Conservation (phyloP, 1,284 basidiomycete species). For the Prillingera fragicola region DNA sequence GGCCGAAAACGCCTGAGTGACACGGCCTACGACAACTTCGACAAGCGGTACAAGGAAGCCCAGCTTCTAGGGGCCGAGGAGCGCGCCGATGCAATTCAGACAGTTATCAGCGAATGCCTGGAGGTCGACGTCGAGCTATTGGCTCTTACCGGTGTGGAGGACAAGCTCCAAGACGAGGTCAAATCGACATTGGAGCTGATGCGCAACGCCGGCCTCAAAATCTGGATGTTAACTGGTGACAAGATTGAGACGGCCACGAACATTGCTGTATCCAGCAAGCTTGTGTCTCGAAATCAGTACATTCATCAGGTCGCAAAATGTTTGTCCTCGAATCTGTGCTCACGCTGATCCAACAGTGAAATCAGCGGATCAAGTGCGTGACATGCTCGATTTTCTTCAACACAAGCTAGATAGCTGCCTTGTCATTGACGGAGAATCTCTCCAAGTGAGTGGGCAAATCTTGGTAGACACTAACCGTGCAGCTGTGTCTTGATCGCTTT, state of each 20-base stretch:
- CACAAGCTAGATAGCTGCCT: conserved; percentile 95
- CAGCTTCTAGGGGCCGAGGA: conserved; percentile 65
- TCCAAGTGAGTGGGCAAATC: conserved; percentile 63
- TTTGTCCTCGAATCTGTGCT: conserved; percentile 54
- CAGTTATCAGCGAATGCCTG: conserved; percentile 68
- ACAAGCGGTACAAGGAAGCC: conserved; percentile 68
- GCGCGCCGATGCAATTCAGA: conserved; percentile 71
- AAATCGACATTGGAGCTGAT: conserved; percentile 87
- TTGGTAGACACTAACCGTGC: neutral
- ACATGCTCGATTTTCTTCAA: conserved; percentile 90
- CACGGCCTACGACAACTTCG: conserved; percentile 69
- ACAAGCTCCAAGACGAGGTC: conserved; percentile 96
- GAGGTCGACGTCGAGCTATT: conserved; percentile 87
- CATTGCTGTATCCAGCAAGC: conserved; percentile 94
- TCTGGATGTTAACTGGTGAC: conserved; percentile 99
- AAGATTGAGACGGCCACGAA: conserved; percentile 99
- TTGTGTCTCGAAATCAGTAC: conserved; percentile 93
- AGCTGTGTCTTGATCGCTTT: conserved; percentile 86
- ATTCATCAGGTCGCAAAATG: conserved; percentile 94
- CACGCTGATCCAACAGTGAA: conserved; percentile 57
- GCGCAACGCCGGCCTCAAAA: conserved; percentile 94
- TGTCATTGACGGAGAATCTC: conserved; percentile 96
- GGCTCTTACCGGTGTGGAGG: conserved; percentile 95
- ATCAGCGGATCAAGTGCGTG: conserved; percentile 71
- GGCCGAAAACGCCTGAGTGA: conserved; percentile 70